Percentiles rank a stretch among this genome's conserved stretches.
Conservation (phyloP, 2,329 filamentous ascomycete genomes). For the Fusarium guadeloupense region DNA sequence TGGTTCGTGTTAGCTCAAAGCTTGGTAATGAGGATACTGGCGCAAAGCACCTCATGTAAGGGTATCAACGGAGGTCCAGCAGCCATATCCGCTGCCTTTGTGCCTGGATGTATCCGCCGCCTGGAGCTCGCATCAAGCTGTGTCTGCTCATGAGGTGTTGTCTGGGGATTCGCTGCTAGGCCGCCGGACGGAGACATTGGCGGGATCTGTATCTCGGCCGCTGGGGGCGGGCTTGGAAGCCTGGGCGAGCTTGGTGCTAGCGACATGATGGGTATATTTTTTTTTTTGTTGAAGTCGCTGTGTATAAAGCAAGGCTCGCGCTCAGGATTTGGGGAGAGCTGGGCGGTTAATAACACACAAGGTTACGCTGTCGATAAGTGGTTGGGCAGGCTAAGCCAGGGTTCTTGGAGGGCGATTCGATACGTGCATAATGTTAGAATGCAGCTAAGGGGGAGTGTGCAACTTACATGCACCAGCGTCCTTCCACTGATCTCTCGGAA, state of each 20-base stretch:
- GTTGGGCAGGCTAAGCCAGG: slow-evolving; percentile 25
- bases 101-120: slow-evolving; percentile 90
- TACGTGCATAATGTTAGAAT: slow-evolving; percentile 39
- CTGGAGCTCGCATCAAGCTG: slow-evolving; percentile 77
- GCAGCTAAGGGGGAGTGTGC: slow-evolving; percentile 37
- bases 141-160: slow-evolving; percentile 69
- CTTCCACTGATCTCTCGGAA: slow-evolving; percentile 10
- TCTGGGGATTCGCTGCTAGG: slow-evolving; percentile 62
- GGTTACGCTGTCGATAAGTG: slow-evolving; percentile 27
- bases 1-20: slow-evolving; percentile 51
- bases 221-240: slow-evolving; percentile 91
- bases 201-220: slow-evolving; percentile 91
- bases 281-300: slow-evolving; percentile 13
- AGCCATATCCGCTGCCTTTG: slow-evolving; percentile 91
- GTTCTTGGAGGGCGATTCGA: slow-evolving; percentile 7
- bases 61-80: slow-evolving; percentile 89
- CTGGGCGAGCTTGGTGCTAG: slow-evolving; percentile 83
- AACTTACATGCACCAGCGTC: slow-evolving; percentile 15
- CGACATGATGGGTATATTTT: slow-evolving; percentile 55
- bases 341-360: slow-evolving; percentile 30
- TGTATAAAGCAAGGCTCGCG: slow-evolving; percentile 9
- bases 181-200: slow-evolving; percentile 77
- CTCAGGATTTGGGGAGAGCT: slow-evolving; percentile 18
- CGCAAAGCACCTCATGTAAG: slow-evolving; percentile 74
- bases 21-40: not conserved